A percentile compares a stretch with the other conserved stretches of the same genome.
phyloP scores from a whole-genome alignment of 306 rosid species.

The Hippophae tibetana region DNA sequence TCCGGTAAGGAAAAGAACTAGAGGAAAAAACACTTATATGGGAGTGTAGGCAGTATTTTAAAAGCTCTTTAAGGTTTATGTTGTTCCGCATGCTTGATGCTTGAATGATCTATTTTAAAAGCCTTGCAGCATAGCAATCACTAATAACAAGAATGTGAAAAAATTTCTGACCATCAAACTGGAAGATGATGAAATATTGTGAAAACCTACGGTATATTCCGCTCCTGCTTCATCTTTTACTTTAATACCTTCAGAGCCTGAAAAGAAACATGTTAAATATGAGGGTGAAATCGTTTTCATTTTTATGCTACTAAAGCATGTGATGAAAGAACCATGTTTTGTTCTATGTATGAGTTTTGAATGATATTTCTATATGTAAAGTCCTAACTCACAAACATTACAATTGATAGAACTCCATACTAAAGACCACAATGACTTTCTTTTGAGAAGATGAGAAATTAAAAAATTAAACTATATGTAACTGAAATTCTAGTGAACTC shows the following conservation, averaged over 20 bases:
- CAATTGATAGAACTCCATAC: too few species aligned
- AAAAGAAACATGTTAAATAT: background rate
- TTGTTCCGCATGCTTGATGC: background rate
- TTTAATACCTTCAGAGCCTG: slow-evolving; percentile 59
- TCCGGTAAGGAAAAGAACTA: too few species aligned
- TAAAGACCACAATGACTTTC: too few species aligned
- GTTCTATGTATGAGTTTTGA: too few species aligned
- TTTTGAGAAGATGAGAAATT: too few species aligned
- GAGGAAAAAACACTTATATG: too few species aligned
- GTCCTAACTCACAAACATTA: too few species aligned
- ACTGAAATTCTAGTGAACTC: too few species aligned
- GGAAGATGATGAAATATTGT: slow-evolving; percentile 53
- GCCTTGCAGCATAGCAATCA: slow-evolving; percentile 31
- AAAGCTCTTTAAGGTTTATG: too few species aligned
- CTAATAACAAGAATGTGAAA: slow-evolving; percentile 36
- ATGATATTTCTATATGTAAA: too few species aligned
- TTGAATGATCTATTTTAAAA: slow-evolving; percentile 19
- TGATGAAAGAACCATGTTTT: background rate
- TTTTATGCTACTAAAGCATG: background rate
- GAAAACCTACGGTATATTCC: slow-evolving; percentile 51
- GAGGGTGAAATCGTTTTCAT: background rate
- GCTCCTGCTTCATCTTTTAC: slow-evolving; percentile 63
- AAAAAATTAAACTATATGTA: too few species aligned
- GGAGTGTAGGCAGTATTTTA: too few species aligned
- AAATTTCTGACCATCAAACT: slow-evolving; percentile 27